phyloP scores from a whole-genome alignment of 352 stramenopile species.

The Hyaloperonospora brassicae region DNA sequence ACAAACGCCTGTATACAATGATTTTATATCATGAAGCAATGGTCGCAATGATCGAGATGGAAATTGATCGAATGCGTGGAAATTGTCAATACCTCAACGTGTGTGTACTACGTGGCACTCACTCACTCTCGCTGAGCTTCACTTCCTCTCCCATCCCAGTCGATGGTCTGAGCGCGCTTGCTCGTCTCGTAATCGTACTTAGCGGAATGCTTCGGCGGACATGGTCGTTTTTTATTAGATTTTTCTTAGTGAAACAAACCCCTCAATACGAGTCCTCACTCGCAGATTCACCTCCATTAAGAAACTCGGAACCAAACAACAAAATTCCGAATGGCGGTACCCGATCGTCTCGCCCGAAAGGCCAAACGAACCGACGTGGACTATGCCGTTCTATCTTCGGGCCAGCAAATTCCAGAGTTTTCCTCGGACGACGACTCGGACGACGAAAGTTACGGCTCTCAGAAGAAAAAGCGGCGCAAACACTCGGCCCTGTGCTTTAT shows the following conservation, averaged over 20 bases:
- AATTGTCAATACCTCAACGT: too few species aligned
- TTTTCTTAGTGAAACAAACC: neutral
- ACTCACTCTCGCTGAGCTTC: too few species aligned
- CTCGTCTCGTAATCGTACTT: conserved; percentile 25
- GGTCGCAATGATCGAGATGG: too few species aligned
- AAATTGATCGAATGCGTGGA: too few species aligned
- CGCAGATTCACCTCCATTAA: conserved; percentile 24
- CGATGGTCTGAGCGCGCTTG: conserved; percentile 19
- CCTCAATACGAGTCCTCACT: conserved; percentile 11
- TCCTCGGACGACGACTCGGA: conserved; percentile 58
- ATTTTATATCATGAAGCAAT: too few species aligned
- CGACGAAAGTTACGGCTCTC: conserved; percentile 40
- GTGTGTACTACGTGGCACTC: too few species aligned
- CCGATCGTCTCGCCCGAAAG: conserved; percentile 42
- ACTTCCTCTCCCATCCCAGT: conserved; percentile 17
- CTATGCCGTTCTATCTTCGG: conserved; percentile 70
- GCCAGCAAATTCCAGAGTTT: conserved; percentile 75
- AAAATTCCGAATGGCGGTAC: conserved; percentile 21
- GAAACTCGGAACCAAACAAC: conserved; percentile 6
- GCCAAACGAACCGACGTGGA: conserved; percentile 70
- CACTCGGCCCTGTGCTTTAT: conserved; percentile 49
- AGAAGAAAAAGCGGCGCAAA: conserved; percentile 34
- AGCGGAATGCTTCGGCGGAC: neutral
- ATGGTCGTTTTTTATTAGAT: neutral
- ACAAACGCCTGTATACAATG: too few species aligned